Evolutionary conservation across 108 stramenopile species (phyloP).

Genomic region (Asterionellopsis glacialis): DNA sequence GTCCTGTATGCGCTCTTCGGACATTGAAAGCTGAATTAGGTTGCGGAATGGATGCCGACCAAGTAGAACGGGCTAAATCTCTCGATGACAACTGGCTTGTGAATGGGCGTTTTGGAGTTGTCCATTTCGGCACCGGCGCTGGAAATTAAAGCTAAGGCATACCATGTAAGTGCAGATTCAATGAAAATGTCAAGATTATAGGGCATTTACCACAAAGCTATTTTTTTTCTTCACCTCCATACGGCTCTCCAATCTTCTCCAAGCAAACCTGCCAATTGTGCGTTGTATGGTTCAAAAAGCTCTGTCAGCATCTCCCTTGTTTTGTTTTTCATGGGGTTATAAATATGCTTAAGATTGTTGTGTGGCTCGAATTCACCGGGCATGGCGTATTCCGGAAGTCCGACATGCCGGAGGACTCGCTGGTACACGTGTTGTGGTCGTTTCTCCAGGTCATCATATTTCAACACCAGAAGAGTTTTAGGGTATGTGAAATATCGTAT

Average conservation of each 20-base stretch:
- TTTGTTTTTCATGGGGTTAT: constrained; percentile 5
- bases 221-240: constrained; percentile 8
- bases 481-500: constrained; percentile 41
- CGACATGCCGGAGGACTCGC: constrained; percentile 20
- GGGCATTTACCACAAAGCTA: too few species aligned
- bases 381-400: background rate
- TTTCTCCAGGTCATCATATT: constrained; percentile 61
- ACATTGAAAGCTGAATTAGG: constrained; percentile 95
- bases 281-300: constrained; percentile 27
- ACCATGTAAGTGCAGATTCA: too few species aligned
- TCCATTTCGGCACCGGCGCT: constrained; percentile 69
- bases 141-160: too few species aligned
- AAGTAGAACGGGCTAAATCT: constrained; percentile 58
- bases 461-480: constrained; percentile 61
- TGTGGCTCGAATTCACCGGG: background rate
- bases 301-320: constrained; percentile 5
- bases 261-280: constrained; percentile 17
- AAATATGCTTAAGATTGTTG: background rate
- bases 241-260: constrained; percentile 25
- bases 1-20: constrained; percentile 85
- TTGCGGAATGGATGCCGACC: constrained; percentile 78
- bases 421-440: constrained; percentile 16
- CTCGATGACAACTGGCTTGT: constrained; percentile 80
- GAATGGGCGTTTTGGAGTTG: constrained; percentile 86
- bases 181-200: too few species aligned